These are phyloP conservation scores for Lepidium africanum DNA, from an alignment of 345 rosid species.

Conservation along the genomic window DNA sequence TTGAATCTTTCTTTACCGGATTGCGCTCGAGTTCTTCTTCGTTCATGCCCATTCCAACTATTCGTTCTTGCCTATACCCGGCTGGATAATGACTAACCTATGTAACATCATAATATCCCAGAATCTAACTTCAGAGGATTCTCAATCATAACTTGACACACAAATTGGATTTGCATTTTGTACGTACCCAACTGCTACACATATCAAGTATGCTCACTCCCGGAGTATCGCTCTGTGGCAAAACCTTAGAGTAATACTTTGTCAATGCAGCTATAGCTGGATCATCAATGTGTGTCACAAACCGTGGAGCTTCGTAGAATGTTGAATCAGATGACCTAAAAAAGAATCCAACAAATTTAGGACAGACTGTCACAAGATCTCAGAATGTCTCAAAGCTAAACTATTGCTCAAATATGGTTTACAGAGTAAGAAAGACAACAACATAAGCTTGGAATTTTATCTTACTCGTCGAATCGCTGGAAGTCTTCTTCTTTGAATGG, in stretches of 20 bases:
- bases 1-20: slow-evolving; percentile 34
- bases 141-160: background rate
- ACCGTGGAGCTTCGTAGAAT: slow-evolving; percentile 78
- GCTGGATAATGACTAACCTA: slow-evolving; percentile 88
- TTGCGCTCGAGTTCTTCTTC: slow-evolving; percentile 80
- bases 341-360: background rate
- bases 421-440: slow-evolving; percentile 1
- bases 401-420: background rate
- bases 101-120: slow-evolving; percentile 12
- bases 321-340: slow-evolving; percentile 64
- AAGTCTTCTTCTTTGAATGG: slow-evolving; percentile 89
- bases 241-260: slow-evolving; percentile 64
- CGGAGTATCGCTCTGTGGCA: slow-evolving; percentile 72
- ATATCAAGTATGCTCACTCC: slow-evolving; percentile 83
- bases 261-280: slow-evolving; percentile 84
- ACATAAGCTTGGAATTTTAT: background rate
- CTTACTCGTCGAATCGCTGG: slow-evolving; percentile 83
- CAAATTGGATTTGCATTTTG: background rate
- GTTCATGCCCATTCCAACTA: slow-evolving; percentile 82
- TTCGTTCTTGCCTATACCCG: slow-evolving; percentile 78
- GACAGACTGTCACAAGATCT: background rate
- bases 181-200: slow-evolving; percentile 95
- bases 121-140: background rate
- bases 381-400: background rate
- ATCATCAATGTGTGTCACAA: slow-evolving; percentile 90